Evolutionary conservation across 371 early-diverging fungal species (phyloP).

Genomic region (Amoeboaphelidium protococcarum): DNA sequence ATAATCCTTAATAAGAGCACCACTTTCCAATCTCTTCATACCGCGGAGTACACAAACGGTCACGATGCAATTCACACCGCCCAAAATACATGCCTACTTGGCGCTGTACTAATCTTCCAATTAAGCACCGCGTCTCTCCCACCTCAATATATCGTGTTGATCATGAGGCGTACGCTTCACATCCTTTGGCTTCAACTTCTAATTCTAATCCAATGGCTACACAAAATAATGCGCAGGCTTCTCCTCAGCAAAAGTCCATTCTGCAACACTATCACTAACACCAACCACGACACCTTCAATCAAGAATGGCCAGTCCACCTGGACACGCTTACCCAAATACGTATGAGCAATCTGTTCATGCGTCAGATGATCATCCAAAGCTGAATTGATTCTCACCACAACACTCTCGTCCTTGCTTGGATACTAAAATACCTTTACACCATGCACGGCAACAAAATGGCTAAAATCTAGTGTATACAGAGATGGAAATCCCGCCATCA

Average conservation of each 20-base stretch:
- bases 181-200: too few species aligned
- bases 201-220: too few species aligned
- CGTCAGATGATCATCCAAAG: slow-evolving; percentile 13
- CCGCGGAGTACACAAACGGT: slow-evolving; percentile 35
- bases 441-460: slow-evolving; percentile 33
- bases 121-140: slow-evolving; percentile 21
- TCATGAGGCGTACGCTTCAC: too few species aligned
- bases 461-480: slow-evolving; percentile 43
- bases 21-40: slow-evolving; percentile 40
- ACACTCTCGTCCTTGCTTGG: slow-evolving; percentile 56
- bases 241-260: too few species aligned
- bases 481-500: slow-evolving; percentile 74
- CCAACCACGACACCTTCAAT: slow-evolving; percentile 45
- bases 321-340: slow-evolving; percentile 22
- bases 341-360: slow-evolving; percentile 9
- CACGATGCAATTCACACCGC: slow-evolving; percentile 33
- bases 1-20: slow-evolving; percentile 59
- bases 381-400: slow-evolving; percentile 30
- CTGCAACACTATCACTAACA: slow-evolving; percentile 37
- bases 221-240: too few species aligned
- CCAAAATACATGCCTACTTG: slow-evolving; percentile 29
- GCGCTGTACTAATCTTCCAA: slow-evolving; percentile 13
- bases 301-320: slow-evolving; percentile 53
- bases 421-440: slow-evolving; percentile 56
- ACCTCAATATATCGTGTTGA: too few species aligned